phyloP scores from a whole-genome alignment of 352 stramenopile genomes.

The Phytophthora tentaculata region DNA sequence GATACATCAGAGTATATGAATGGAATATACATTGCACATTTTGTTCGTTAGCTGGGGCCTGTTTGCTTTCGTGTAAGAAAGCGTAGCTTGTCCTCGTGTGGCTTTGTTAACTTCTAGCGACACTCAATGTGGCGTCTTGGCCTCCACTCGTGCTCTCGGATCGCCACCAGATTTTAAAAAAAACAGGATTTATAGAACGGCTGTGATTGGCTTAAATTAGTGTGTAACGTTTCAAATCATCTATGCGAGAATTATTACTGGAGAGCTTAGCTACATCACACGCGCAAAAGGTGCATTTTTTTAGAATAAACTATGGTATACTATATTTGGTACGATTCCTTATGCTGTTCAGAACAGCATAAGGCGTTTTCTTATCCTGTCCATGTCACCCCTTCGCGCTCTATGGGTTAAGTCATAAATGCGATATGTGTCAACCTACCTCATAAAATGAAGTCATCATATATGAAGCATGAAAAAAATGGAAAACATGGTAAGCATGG shows the following conservation, averaged over 20 bases:
- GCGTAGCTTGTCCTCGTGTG: not conserved
- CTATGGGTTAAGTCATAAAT: too few species aligned
- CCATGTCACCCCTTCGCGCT: not conserved
- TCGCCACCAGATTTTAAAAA: slow-evolving; percentile 3
- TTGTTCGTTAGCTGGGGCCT: not conserved
- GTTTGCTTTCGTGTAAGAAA: not conserved
- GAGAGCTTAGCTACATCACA: slow-evolving; percentile 11
- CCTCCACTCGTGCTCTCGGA: not conserved
- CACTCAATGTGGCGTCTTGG: not conserved
- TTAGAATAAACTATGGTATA: not conserved
- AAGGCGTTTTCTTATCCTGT: not conserved
- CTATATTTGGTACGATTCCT: not conserved
- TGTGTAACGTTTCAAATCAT: not conserved
- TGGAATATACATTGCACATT: not conserved
- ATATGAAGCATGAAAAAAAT: too few species aligned
- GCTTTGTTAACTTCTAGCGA: not conserved
- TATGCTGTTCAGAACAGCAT: not conserved
- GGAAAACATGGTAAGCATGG: too few species aligned
- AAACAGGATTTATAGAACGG: not conserved
- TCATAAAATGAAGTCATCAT: too few species aligned
- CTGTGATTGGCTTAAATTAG: not conserved
- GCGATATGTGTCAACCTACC: too few species aligned
- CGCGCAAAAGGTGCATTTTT: slow-evolving; percentile 8
- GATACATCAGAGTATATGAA: slow-evolving; percentile 1
- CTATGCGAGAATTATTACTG: slow-evolving; percentile 12